Evolutionary conservation across 163 green algal genomes (phyloP), one percentile per base, ranked within the genome.

Genomic region (Scenedesmus sp.): DNA sequence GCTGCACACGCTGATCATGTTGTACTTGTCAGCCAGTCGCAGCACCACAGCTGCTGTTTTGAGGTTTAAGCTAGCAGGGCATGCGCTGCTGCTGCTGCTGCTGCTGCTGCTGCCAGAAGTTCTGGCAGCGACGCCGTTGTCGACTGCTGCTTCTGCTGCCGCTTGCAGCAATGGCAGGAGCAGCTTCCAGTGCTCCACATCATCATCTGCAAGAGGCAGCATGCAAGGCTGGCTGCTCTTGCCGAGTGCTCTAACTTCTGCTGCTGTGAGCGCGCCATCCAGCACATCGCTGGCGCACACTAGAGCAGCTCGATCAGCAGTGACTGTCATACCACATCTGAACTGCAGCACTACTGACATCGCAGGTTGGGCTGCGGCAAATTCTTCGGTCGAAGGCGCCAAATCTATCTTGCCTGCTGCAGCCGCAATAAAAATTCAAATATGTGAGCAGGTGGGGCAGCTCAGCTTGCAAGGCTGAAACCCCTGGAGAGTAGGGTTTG

Each of bases 21-120:
- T 85, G 80, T 72, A 85, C 44, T 85, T 85, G 26, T 85, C 80
- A 22, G 80, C 80, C 26, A 85, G 43, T 12, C 30, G 30, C 24
- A 85, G 26, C 6, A 68, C 46, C 26, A 70, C 24, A 42, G 43
- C 30, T 70, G 80, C 80, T 72, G 43, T 85, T 37, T 0, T 44
- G 6, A 65, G 44, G 6, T 85, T 13, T 5, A 85, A 22, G 33
- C 43, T 51, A 20, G 46, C 80, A 70, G 22, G 70, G 80, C 43
- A 68, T 24, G 24, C 44, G 9, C 24, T 68, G 43, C 40, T n/a
- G n/a, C n/a, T n/a, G n/a, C n/a, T 68, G 22, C 30, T 51, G 43
- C 44, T 65, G 59, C 24, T 72, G 59, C 4, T 33, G 24, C 22
- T 72, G 59, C 22, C 10, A 10, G 22, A 18, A 3, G 6, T 33